Percentiles rank a stretch among this genome's conserved stretches.
Evolutionary conservation across 768 basidiomycete species (phyloP).

Genomic region (Lenzites betulinus): DNA sequence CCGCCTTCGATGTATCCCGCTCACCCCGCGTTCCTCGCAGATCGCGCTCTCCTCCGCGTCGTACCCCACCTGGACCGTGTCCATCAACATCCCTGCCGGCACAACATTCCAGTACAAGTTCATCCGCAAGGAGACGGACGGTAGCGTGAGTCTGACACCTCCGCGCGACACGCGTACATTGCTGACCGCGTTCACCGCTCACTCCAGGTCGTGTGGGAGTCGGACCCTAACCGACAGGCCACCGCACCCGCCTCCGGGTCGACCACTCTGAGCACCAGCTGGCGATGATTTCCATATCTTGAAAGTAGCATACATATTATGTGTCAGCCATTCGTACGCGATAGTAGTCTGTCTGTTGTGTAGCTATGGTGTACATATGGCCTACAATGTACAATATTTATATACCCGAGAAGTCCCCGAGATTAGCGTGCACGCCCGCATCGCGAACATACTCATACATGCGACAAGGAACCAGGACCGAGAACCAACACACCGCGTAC

Average conservation of each 20-base stretch:
- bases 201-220: constrained; percentile 59
- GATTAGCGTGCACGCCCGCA: neutral
- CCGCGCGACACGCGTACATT: neutral
- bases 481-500: no score
- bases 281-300: constrained; percentile 37
- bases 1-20: neutral
- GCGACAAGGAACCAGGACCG: no score
- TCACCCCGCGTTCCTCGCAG: constrained; percentile 31
- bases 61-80: constrained; percentile 58
- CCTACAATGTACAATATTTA: neutral
- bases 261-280: constrained; percentile 44
- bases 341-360: neutral
- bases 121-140: constrained; percentile 54
- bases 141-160: constrained; percentile 41
- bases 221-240: constrained; percentile 56
- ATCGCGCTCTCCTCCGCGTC: constrained; percentile 51
- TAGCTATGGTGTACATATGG: neutral
- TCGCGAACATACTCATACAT: neutral
- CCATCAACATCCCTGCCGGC: constrained; percentile 49
- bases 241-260: constrained; percentile 44
- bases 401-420: constrained; percentile 3
- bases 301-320: neutral
- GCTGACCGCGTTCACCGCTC: neutral
- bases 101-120: constrained; percentile 62
- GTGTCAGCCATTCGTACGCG: neutral